These are phyloP conservation scores for Entrophospora sp. DNA, from an alignment of 192 early-diverging fungal genomes.

Conservation along the genomic window DNA sequence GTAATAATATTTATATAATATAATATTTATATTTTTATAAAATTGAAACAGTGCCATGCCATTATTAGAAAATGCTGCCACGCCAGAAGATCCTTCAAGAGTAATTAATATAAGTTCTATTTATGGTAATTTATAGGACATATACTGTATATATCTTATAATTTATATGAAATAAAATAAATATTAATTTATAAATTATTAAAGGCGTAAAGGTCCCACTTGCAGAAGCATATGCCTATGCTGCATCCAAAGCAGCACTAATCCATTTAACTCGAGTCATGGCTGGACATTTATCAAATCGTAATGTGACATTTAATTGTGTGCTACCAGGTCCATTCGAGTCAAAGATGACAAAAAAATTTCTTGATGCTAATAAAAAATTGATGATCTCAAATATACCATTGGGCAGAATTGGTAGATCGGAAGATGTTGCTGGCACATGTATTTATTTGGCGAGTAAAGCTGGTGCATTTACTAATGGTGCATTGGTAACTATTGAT, in stretches of 20 bases:
- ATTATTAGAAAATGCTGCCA: slow-evolving; percentile 48
- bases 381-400: slow-evolving; percentile 49
- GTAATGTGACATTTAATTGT: slow-evolving; percentile 55
- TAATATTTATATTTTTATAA: not conserved
- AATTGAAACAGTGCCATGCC: slow-evolving; percentile 25
- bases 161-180: too few species aligned
- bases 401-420: slow-evolving; percentile 65
- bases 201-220: not conserved
- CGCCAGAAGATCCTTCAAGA: slow-evolving; percentile 45
- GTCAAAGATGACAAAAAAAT: slow-evolving; percentile 25
- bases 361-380: not conserved
- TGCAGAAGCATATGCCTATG: slow-evolving; percentile 58
- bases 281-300: slow-evolving; percentile 43
- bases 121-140: slow-evolving; percentile 46
- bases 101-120: slow-evolving; percentile 83
- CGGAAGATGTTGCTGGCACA: slow-evolving; percentile 82
- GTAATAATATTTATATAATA: not conserved
- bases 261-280: slow-evolving; percentile 65
- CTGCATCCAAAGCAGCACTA: slow-evolving; percentile 70
- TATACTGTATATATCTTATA: too few species aligned
- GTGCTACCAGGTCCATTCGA: slow-evolving; percentile 67
- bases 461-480: slow-evolving; percentile 75
- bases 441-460: slow-evolving; percentile 67
- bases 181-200: too few species aligned
- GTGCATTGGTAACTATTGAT: slow-evolving; percentile 75